Evolutionary conservation across 805 yeast genomes (phyloP), one percentile per base, ranked within the genome.

Genomic region (Ogataea zsoltii): DNA sequence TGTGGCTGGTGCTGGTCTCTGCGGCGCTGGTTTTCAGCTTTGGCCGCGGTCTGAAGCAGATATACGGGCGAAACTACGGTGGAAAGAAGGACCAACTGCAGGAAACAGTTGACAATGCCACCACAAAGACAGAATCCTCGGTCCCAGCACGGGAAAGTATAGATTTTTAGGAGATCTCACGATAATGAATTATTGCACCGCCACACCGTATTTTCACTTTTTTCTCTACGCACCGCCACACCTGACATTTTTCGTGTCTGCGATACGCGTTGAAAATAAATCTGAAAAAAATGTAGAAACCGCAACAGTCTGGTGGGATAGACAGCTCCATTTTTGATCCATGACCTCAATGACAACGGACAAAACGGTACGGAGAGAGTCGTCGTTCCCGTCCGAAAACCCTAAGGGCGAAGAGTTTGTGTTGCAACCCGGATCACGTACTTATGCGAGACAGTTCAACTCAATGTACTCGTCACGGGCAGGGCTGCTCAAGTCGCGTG

Each of bases 371-470:
- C 48, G 57, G 10, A 48, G 54, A 17, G 50, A 33, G 9, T 48
- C 56, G 2, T 36, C 19, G 9, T 47, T 38, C 7, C 52, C 57
- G 7, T 16, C 33, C 3, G 32, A 46, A 13, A 55, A 45, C 38
- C 34, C 44, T 7, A 41, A 34, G 9, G 29, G 44, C 7, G 46
- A 47, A 25, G 39, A 25, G 13, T 61, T 48, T 33, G 14, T 16
- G 14, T 45, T 59, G 12, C 31, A 56, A 2, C 46, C 60, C 2
- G 46, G 43, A 0, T 34, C 49, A 29, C 64, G 83, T 32, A 63
- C 72, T 6, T 83, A 80, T 50, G 71, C 67, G 19, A 69, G 70
- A 26, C 92, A 85, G 58, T 85, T 75, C 54, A 82, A 82, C 25
- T 66, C 72, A 18, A 63, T 83, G 28, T 85, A 85, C 55, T 72